phyloP scores from a whole-genome alignment of 345 rosid species.

The Noccaea bulbosa region DNA sequence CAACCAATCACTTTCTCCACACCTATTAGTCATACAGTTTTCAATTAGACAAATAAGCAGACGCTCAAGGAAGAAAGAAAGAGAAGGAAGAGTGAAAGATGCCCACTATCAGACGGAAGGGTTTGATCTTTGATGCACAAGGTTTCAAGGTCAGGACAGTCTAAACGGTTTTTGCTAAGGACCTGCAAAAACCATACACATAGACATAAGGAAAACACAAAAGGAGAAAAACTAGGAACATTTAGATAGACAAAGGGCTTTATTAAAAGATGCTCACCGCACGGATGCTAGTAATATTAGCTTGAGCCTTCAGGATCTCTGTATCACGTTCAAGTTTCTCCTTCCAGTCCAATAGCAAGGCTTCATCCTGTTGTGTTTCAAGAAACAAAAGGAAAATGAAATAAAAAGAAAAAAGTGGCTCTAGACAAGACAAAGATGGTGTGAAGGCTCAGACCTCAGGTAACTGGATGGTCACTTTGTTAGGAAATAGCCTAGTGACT shows the following conservation, averaged over 20 bases:
- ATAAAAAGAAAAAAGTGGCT: constrained; percentile 13
- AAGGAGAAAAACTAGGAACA: constrained; percentile 16
- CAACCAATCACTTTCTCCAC: constrained; percentile 95
- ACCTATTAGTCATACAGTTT: constrained; percentile 47
- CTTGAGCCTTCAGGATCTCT: constrained; percentile 80
- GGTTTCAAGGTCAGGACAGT: constrained; percentile 75
- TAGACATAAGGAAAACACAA: constrained; percentile 15
- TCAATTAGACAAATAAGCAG: constrained; percentile 11
- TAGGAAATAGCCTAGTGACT: constrained; percentile 83
- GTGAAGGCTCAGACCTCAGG: constrained; percentile 69
- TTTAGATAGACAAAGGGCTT: constrained; percentile 1
- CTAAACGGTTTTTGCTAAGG: constrained; percentile 63
- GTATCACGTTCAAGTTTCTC: constrained; percentile 85
- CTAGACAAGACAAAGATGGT: neutral
- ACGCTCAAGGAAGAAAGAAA: constrained; percentile 10
- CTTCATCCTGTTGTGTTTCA: constrained; percentile 70
- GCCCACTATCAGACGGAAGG: constrained; percentile 73
- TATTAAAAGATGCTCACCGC: constrained; percentile 56
- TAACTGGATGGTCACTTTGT: constrained; percentile 86
- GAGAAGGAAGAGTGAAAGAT: constrained; percentile 27
- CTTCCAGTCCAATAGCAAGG: constrained; percentile 88
- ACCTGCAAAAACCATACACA: constrained; percentile 52
- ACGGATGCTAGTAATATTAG: constrained; percentile 68
- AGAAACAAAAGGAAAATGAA: constrained; percentile 29
- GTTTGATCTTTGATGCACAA: constrained; percentile 80